A percentile compares a stretch with the other conserved stretches of the same genome.
These are phyloP conservation scores for Fusarium sp. DNA, from an alignment of 2,329 filamentous ascomycete genomes.

Conservation along the genomic window DNA sequence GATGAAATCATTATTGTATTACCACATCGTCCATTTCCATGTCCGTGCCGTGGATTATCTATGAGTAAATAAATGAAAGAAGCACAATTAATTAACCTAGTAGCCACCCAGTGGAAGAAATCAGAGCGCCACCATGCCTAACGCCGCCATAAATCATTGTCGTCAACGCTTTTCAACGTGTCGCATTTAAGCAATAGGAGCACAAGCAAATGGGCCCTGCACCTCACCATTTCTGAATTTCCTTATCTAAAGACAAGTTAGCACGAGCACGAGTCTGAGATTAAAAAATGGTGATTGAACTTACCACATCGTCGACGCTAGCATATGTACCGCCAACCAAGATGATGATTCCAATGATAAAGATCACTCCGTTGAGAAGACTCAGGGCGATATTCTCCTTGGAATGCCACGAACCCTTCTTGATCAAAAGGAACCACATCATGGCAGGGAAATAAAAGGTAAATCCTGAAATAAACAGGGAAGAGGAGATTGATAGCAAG, in stretches of 20 bases:
- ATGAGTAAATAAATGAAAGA: neutral
- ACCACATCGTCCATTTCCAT: neutral
- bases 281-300: neutral
- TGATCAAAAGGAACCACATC: neutral
- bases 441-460: constrained; percentile 1
- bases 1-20: constrained; percentile 4
- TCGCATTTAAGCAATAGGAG: neutral
- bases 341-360: neutral
- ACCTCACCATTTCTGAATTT: neutral
- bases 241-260: neutral
- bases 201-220: neutral
- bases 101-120: neutral
- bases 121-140: neutral
- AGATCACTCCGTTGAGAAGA: neutral
- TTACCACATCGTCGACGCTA: neutral
- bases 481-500: neutral
- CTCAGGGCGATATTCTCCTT: neutral
- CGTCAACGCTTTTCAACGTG: neutral
- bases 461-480: neutral
- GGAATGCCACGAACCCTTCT: neutral
- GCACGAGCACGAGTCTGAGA: neutral
- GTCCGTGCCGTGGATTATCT: neutral
- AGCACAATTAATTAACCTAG: neutral
- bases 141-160: neutral
- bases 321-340: neutral